Base-by-base conservation (phyloP, 495 filamentous ascomycete genomes). In the Darksidea phi region DNA sequence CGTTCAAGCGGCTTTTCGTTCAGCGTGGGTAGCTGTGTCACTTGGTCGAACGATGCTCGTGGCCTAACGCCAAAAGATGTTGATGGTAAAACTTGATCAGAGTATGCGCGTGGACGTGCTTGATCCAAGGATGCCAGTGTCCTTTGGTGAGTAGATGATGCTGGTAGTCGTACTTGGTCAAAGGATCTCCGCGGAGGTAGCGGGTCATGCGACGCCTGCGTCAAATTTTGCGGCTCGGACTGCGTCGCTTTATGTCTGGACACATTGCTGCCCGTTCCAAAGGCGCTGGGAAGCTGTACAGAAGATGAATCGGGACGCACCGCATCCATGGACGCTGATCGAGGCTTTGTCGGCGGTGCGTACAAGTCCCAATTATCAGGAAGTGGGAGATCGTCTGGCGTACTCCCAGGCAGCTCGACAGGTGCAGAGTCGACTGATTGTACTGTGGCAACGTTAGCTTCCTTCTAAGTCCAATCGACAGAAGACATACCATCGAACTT, bases 321-420 rank as follows among this genome's bases (percentile, higher is more conserved):
- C 10, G 28, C 41, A 49, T 49, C 41, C 15, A 17, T 48, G 55
- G 51, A 36, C 50, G 42, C 21, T 55, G 8, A 17, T 15, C 36
- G 46, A 47, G 51, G 32, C n/a, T 56, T 51, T 6, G n/a, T 36
- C 2, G 61, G 61, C 21, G 53, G 43, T 18, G 37, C 61, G 23
- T 64, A 64, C 21, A 64, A 46, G 37, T 64, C 61, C 55, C 45
- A 48, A 37, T 64, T 64, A 3, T 64, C 50, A 6, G 54, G 54
- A 24, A 59, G 24, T 7, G 61, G 51, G n/a, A 64, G 48, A 37
- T 64, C 61, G n/a, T 59, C 54, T 25, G 61, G 61, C 8, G 54
- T 64, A 21, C 61, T 64, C 24, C 61, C 61, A 26, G 55, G 54
- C 10, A 64, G 61, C 41, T 64, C 61, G 15, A 50, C 24, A n/a